Conservation (phyloP, 2,329 filamentous ascomycete species). For the Curvularia sp. region DNA sequence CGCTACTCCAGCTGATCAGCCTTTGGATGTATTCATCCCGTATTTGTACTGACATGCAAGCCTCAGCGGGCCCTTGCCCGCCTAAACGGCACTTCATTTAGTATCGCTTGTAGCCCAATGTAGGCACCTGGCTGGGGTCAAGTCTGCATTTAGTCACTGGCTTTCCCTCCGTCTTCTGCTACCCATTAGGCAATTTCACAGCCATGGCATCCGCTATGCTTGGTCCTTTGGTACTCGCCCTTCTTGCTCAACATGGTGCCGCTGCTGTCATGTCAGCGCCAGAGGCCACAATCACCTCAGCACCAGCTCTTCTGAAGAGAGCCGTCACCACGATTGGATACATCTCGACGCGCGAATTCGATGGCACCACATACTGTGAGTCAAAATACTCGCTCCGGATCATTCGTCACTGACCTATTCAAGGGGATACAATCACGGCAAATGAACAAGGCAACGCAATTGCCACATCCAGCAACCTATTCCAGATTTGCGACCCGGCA, state of each 20-base stretch:
- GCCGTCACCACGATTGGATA: conserved; percentile 22
- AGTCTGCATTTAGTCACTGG: conserved; percentile 4
- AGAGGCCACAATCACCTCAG: conserved; percentile 15
- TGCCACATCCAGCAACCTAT: conserved; percentile 17
- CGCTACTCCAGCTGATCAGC: conserved; percentile 10
- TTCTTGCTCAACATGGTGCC: conserved; percentile 6
- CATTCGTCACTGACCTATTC: conserved; percentile 2
- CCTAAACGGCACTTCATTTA: conserved; percentile 4
- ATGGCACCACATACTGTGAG: conserved; percentile 23
- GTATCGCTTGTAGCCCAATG: conserved; percentile 3
- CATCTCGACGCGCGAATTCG: conserved; percentile 10
- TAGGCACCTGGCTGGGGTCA: conserved; percentile 5
- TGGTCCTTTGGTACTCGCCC: conserved; percentile 8
- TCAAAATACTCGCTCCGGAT: not conserved
- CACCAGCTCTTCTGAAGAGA: conserved; percentile 11
- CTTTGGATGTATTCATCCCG: conserved; percentile 8
- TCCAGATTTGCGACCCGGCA: conserved; percentile 13
- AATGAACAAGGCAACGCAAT: conserved; percentile 16
- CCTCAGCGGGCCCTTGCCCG: conserved; percentile 16
- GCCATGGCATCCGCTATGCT: conserved; percentile 11
- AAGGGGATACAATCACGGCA: conserved; percentile 21
- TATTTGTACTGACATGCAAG: conserved; percentile 12
- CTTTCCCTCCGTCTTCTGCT: not conserved
- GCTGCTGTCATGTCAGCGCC: conserved; percentile 17
- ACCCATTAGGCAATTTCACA: not conserved